Conservation (phyloP, 148 eudicot species). For the Beta vulgaris region DNA sequence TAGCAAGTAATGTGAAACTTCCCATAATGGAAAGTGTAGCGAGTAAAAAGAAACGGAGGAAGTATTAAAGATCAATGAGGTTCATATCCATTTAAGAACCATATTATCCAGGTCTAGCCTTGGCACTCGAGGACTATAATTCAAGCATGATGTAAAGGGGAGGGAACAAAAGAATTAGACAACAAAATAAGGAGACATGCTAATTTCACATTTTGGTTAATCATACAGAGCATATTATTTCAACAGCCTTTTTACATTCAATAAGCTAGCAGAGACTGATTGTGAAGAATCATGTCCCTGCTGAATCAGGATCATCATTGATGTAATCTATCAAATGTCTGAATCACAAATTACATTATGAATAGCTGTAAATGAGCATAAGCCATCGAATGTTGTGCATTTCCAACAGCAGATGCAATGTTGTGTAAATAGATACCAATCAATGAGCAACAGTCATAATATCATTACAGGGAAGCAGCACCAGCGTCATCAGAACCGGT, state of each 20-base stretch:
- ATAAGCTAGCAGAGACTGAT: background rate
- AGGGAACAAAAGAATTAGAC: background rate
- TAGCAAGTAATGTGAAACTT: too few relatives aligned
- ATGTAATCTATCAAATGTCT: background rate
- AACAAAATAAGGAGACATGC: background rate
- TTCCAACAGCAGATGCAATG: background rate
- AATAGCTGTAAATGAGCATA: background rate
- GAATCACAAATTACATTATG: background rate
- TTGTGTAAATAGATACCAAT: background rate
- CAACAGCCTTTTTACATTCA: background rate
- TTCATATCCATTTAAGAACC: too few relatives aligned
- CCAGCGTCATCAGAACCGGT: slow-evolving; percentile 30
- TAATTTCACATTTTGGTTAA: background rate
- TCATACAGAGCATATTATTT: background rate
- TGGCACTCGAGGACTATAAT: too few relatives aligned
- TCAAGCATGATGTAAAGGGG: too few relatives aligned
- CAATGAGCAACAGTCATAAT: slow-evolving; percentile 7
- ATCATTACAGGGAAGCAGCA: slow-evolving; percentile 37
- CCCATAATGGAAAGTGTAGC: too few relatives aligned
- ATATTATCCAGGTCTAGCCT: too few relatives aligned
- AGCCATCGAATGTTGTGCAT: background rate
- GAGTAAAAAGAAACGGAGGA: too few relatives aligned
- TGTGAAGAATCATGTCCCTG: background rate
- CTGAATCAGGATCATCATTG: background rate
- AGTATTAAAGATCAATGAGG: too few relatives aligned